A percentile compares a stretch with the other conserved stretches of the same genome.
Conservation (phyloP, 345 rosid genomes). For the Murraya paniculata region DNA sequence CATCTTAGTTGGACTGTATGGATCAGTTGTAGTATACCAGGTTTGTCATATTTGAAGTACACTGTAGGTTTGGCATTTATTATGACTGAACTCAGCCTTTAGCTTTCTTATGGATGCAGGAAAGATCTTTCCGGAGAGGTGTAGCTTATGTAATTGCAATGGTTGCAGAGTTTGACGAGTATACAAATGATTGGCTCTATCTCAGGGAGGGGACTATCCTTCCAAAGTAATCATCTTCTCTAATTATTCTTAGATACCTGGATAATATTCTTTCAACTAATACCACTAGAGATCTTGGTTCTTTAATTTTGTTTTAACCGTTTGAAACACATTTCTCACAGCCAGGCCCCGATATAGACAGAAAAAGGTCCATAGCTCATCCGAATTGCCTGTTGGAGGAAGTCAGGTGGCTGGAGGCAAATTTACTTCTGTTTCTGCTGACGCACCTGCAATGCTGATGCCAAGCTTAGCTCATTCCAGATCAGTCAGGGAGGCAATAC, state of each 20-base stretch:
- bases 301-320: constrained; percentile 18
- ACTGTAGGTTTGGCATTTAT: background rate
- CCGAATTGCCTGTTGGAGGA: constrained; percentile 51
- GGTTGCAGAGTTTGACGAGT: constrained; percentile 88
- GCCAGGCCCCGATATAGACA: constrained; percentile 73
- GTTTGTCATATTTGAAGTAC: constrained; percentile 20
- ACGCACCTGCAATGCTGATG: constrained; percentile 66
- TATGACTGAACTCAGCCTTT: background rate
- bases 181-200: constrained; percentile 82
- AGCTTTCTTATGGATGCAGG: constrained; percentile 41
- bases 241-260: background rate
- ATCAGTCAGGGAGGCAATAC: constrained; percentile 75
- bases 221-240: constrained; percentile 56
- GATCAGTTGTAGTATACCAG: constrained; percentile 72
- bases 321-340: constrained; percentile 21
- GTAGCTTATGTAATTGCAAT: constrained; percentile 82
- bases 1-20: constrained; percentile 71
- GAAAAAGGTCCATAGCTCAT: constrained; percentile 40
- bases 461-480: constrained; percentile 69
- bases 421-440: constrained; percentile 32
- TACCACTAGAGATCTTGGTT: background rate
- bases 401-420: constrained; percentile 31
- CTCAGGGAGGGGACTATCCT: constrained; percentile 81
- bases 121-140: constrained; percentile 74
- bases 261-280: background rate